Conservation (phyloP, 805 yeast species). For the Spathaspora arborariae region DNA sequence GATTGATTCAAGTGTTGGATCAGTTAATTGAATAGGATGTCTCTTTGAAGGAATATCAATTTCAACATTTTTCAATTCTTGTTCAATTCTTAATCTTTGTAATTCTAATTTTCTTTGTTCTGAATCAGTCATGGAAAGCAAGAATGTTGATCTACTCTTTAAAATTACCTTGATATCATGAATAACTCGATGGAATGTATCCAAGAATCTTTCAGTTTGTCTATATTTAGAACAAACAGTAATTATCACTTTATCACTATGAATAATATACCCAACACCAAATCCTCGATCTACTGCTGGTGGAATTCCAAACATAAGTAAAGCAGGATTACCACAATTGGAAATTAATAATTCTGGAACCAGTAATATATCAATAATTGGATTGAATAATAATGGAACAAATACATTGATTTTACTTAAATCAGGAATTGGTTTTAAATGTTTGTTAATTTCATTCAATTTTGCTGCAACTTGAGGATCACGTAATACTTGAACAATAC, state of each 20-base stretch:
- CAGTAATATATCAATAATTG: conserved; percentile 28
- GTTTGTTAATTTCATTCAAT: conserved; percentile 32
- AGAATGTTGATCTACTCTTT: conserved; percentile 32
- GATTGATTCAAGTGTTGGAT: too few species aligned
- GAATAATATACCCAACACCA: conserved; percentile 89
- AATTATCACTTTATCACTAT: conserved; percentile 70
- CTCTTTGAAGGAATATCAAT: conserved; percentile 17
- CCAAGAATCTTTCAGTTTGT: conserved; percentile 75
- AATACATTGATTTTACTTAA: conserved; percentile 9
- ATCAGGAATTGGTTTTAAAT: conserved; percentile 30
- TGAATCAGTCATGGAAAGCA: conserved; percentile 28
- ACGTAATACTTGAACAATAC: conserved; percentile 54
- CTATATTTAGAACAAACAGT: conserved; percentile 86
- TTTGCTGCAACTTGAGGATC: conserved; percentile 32
- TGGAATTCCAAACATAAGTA: conserved; percentile 85
- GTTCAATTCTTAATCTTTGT: conserved; percentile 29
- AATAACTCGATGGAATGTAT: conserved; percentile 60
- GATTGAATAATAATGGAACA: conserved; percentile 33
- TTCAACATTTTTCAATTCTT: conserved; percentile 30
- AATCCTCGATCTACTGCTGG: conserved; percentile 88
- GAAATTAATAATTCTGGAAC: conserved; percentile 51
- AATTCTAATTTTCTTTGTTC: conserved; percentile 29
- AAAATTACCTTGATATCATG: conserved; percentile 54
- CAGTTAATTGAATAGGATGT: conserved; percentile 24
- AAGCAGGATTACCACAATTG: conserved; percentile 90